Conservation (phyloP, 495 filamentous ascomycete genomes). For the Aspergillus heteromorphus region DNA sequence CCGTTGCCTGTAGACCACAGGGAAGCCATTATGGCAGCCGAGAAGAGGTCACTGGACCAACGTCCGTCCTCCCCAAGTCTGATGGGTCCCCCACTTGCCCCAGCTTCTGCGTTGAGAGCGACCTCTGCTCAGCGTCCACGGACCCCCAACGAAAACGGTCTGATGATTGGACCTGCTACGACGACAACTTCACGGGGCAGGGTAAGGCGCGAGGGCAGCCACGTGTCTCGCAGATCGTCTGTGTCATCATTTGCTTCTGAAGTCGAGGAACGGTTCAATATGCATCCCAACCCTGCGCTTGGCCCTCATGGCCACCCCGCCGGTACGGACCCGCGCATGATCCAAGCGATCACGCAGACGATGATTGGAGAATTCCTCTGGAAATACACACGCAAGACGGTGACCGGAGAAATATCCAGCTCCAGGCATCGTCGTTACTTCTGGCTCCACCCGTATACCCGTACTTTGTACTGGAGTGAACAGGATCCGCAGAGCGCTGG, state of each 20-base stretch:
- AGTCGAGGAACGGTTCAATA: slow-evolving; percentile 83
- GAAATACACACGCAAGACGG: slow-evolving; percentile 95
- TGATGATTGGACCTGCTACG: slow-evolving; percentile 51
- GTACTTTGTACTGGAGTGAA: slow-evolving; percentile 95
- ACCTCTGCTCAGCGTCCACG: slow-evolving; percentile 52
- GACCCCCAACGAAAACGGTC: slow-evolving; percentile 56
- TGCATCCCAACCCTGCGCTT: slow-evolving; percentile 51
- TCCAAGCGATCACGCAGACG: slow-evolving; percentile 97
- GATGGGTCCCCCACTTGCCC: slow-evolving; percentile 85
- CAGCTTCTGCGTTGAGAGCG: slow-evolving; percentile 69
- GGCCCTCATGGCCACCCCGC: slow-evolving; percentile 50
- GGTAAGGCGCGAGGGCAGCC: slow-evolving; percentile 47
- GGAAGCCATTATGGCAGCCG: slow-evolving; percentile 76
- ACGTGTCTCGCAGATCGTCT: slow-evolving; percentile 69
- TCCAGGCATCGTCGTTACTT: slow-evolving; percentile 93
- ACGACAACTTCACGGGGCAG: slow-evolving; percentile 41
- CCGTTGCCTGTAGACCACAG: slow-evolving; percentile 79
- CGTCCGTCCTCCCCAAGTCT: slow-evolving; percentile 37
- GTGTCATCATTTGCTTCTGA: slow-evolving; percentile 94
- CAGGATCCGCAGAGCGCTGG: slow-evolving; percentile 76
- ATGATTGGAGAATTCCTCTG: slow-evolving; percentile 99
- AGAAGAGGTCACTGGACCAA: slow-evolving; percentile 48
- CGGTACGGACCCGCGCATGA: slow-evolving; percentile 91
- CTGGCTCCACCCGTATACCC: slow-evolving; percentile 98
- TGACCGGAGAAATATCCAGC: slow-evolving; percentile 76